Conservation (phyloP, 2,329 filamentous ascomycete species). For the Madurella mycetomatis region DNA sequence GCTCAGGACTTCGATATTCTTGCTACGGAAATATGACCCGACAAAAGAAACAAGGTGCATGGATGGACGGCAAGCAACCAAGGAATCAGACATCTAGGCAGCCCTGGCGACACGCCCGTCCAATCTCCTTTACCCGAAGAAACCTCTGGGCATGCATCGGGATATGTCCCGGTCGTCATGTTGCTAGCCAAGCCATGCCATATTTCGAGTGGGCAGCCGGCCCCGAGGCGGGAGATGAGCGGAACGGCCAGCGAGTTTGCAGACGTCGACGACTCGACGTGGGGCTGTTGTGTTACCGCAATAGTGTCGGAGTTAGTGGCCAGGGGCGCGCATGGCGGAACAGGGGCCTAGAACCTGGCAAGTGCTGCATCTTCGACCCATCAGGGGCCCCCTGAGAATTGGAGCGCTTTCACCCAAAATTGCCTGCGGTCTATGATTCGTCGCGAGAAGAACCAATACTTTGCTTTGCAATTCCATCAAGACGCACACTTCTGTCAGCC, state of each 20-base stretch:
- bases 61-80: not conserved
- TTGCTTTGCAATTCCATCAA: not conserved
- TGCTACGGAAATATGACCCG: no score
- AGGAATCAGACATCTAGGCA: not conserved
- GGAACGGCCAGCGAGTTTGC: not conserved
- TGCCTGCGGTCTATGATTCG: slow-evolving; percentile 5
- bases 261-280: slow-evolving; percentile 16
- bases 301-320: slow-evolving; percentile 15
- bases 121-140: not conserved
- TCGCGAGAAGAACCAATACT: not conserved
- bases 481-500: no score
- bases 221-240: slow-evolving; percentile 10
- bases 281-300: slow-evolving; percentile 13
- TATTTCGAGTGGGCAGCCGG: slow-evolving; percentile 3
- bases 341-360: slow-evolving; percentile 8
- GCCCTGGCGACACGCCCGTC: not conserved
- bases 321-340: slow-evolving; percentile 4
- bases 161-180: not conserved
- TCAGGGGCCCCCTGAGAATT: not conserved
- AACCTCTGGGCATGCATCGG: not conserved
- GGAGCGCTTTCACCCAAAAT: not conserved
- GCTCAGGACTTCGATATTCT: no score
- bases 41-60: not conserved
- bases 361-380: not conserved
- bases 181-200: slow-evolving; percentile 10